These are phyloP conservation scores for Wickerhamomyces alni DNA, from an alignment of 805 yeast species.

Conservation along the genomic window DNA sequence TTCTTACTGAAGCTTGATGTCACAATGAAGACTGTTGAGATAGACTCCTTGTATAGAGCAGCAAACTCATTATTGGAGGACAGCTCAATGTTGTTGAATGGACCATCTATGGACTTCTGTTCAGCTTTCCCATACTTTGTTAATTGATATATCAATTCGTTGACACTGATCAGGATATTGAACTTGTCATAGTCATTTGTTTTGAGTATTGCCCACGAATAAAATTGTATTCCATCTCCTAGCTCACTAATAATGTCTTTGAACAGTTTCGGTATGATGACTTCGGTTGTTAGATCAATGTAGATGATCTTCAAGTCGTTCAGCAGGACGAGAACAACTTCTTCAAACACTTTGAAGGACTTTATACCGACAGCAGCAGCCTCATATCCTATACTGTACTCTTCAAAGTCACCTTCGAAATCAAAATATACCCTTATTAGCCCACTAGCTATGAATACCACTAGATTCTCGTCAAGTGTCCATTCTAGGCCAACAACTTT, in stretches of 20 bases:
- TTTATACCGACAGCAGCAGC: conserved; percentile 27
- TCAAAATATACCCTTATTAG: conserved; percentile 54
- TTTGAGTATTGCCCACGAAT: conserved; percentile 19
- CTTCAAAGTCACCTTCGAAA: conserved; percentile 61
- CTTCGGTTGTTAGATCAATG: conserved; percentile 33
- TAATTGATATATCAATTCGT: conserved; percentile 6
- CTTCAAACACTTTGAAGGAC: conserved; percentile 33
- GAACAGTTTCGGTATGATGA: conserved; percentile 15
- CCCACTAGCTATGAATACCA: conserved; percentile 49
- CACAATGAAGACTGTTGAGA: conserved; percentile 42
- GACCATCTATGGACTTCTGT: conserved; percentile 39
- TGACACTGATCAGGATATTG: conserved; percentile 11
- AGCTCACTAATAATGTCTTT: conserved; percentile 10
- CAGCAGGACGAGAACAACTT: conserved; percentile 40
- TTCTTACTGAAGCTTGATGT: conserved; percentile 30
- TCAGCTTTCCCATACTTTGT: conserved; percentile 5
- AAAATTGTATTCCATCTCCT: conserved; percentile 6
- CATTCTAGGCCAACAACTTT: conserved; percentile 49
- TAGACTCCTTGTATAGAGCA: conserved; percentile 37
- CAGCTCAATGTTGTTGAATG: conserved; percentile 34
- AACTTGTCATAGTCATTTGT: conserved; percentile 7
- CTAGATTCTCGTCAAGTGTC: conserved; percentile 46
- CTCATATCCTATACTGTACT: conserved; percentile 34
- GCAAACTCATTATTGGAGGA: conserved; percentile 56
- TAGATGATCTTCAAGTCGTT: conserved; percentile 35